Percentiles rank a stretch among this genome's conserved stretches.
phyloP scores from a whole-genome alignment of 2,329 filamentous ascomycete genomes.

The Trichophyton verrucosum region DNA sequence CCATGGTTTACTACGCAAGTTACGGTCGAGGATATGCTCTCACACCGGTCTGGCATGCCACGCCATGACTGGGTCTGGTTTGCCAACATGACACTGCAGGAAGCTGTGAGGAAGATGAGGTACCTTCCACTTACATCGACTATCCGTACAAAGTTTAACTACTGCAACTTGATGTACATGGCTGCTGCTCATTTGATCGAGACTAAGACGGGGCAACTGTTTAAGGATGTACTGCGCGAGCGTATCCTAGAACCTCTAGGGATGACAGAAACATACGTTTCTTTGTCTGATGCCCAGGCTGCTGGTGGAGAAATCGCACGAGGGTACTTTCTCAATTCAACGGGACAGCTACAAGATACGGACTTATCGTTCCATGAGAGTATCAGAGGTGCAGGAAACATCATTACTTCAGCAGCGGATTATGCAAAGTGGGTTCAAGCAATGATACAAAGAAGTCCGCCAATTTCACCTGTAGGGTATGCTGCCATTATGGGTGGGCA shows the following conservation, averaged over 20 bases:
- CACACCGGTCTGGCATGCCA: constrained; percentile 25
- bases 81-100: constrained; percentile 20
- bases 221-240: constrained; percentile 23
- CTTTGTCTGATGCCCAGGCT: constrained; percentile 22
- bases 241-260: constrained; percentile 30
- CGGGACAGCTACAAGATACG: constrained; percentile 7
- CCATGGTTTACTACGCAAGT: constrained; percentile 17
- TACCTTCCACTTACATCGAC: constrained; percentile 32
- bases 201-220: constrained; percentile 26
- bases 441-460: constrained; percentile 18
- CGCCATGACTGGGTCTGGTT: constrained; percentile 18
- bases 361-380: constrained; percentile 8
- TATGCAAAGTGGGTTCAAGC: constrained; percentile 40
- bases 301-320: constrained; percentile 17
- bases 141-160: constrained; percentile 35
- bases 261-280: constrained; percentile 31
- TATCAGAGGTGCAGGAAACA: constrained; percentile 14
- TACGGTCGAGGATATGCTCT: constrained; percentile 25
- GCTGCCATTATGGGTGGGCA: constrained; percentile 6
- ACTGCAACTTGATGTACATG: constrained; percentile 44
- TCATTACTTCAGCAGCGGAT: constrained; percentile 27
- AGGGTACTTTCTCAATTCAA: constrained; percentile 17
- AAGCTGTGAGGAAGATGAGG: constrained; percentile 31
- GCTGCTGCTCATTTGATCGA: constrained; percentile 37
- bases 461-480: constrained; percentile 9